Evolutionary conservation across 169 alveolate species (phyloP), one percentile per base, ranked within the genome.

Genomic region (Eimeria tenella): DNA sequence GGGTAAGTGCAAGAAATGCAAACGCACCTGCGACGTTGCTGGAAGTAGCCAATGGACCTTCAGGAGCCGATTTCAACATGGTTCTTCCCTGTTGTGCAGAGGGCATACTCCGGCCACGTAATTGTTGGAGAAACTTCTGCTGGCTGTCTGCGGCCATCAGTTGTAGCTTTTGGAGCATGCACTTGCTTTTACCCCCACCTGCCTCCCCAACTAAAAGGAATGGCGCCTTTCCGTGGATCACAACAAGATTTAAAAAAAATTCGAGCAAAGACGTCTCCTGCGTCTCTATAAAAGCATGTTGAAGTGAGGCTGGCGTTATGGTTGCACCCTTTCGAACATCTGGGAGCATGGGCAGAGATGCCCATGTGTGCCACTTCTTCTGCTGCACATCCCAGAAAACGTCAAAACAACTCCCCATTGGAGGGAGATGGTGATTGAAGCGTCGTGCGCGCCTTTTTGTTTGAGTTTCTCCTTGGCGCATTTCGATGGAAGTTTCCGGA

Each of bases 1-100:
- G 98, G 19, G 98, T 98, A 77, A 98, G 97, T 73, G 79, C 25
- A 19, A 83, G 91, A 42, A 83, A 83, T 31, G 79, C 63, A 13
- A 83, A 83, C 52, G 91, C 79, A 31, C 31, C 71, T 21, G 71
- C 23, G 52, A 8, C 55, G 91, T 62, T 60, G 77, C 52, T 83
- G 5, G 60, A 5, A 11, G 15, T 19, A 13, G 11, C 23, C 6
- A 58, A 53, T 17, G 52, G 63, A 55, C 62, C 19, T 17, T 49
- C 77, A 83, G 91, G 4, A 1, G 4, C 50, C n/a, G 91, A 8
- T 21, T 5, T 23, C 42, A 60, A 31, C 8, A 4, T 25, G 10
- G 10, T 58, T 62, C 68, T 52, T 31, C 25, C 25, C 49, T 60
- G 91, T 9, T 25, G 91, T 52, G 77, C 77, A 52, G 62, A 60